Conservation (phyloP, 352 stramenopile genomes). For the Phytophthora niederhauseri region DNA sequence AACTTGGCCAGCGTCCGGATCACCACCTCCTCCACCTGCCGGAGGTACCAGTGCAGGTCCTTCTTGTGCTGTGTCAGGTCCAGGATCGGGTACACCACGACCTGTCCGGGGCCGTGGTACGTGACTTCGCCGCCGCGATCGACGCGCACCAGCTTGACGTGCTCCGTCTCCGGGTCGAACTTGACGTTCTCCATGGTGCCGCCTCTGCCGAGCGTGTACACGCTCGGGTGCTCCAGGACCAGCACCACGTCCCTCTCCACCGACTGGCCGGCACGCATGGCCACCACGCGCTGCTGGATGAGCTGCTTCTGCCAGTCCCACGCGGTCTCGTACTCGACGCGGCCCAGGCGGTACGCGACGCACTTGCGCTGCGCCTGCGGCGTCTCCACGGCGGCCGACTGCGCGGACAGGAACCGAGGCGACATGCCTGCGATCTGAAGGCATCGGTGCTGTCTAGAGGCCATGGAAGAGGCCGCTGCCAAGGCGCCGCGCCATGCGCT, state of each 20-base stretch:
- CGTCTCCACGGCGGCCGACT: slow-evolving; percentile 1
- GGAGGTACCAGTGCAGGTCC: slow-evolving; percentile 98
- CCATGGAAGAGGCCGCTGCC: slow-evolving; percentile 5
- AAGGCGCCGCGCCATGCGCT: slow-evolving; percentile 17
- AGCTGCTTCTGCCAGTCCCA: slow-evolving; percentile 91
- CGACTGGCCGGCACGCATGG: slow-evolving; percentile 45
- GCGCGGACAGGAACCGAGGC: slow-evolving; percentile 15
- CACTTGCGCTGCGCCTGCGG: slow-evolving; percentile 50
- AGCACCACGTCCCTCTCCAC: slow-evolving; percentile 63
- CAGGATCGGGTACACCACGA: slow-evolving; percentile 98
- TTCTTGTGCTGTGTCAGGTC: slow-evolving; percentile 95
- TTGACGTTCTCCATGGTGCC: slow-evolving; percentile 92
- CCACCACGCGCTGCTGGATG: slow-evolving; percentile 76
- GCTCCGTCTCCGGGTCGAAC: slow-evolving; percentile 69
- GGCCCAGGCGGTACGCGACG: slow-evolving; percentile 68
- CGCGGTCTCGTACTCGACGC: slow-evolving; percentile 83
- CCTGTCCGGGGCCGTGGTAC: slow-evolving; percentile 97
- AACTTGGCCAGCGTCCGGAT: slow-evolving; percentile 92
- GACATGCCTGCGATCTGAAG: neutral
- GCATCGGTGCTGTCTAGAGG: slow-evolving; percentile 8
- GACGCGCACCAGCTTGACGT: slow-evolving; percentile 94
- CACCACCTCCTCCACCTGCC: slow-evolving; percentile 96
- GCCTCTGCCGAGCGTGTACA: slow-evolving; percentile 97
- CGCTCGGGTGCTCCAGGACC: slow-evolving; percentile 88
- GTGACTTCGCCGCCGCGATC: slow-evolving; percentile 99